Conservation (phyloP, 2,329 filamentous ascomycete species). For the Onygena corvina region DNA sequence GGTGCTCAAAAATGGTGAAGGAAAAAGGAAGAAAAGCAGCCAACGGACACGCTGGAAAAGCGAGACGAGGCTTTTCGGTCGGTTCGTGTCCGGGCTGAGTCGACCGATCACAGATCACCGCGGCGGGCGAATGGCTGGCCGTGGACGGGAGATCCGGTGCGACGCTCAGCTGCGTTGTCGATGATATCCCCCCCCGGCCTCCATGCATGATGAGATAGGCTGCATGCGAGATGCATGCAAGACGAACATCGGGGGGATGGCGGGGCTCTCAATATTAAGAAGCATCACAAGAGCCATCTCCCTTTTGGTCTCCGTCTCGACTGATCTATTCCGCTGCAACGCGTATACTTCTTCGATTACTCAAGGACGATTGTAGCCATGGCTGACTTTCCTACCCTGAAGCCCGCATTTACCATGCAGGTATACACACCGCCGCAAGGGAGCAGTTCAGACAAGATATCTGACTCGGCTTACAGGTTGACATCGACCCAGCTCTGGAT, state of each 20-base stretch:
- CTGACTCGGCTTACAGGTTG: conserved; percentile 21
- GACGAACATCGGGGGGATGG: too few relatives aligned
- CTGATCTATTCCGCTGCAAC: too few relatives aligned
- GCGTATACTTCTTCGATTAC: background rate
- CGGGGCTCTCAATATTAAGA: too few relatives aligned
- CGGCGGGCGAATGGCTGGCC: background rate
- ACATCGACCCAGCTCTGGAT: conserved; percentile 21
- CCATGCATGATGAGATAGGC: too few relatives aligned
- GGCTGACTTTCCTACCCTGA: conserved; percentile 29
- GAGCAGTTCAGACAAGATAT: background rate
- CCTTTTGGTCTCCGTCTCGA: background rate
- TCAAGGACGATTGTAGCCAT: too few relatives aligned
- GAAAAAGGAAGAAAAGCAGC: background rate
- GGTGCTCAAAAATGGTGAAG: background rate
- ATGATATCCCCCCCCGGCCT: too few relatives aligned
- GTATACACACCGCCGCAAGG: conserved; percentile 17
- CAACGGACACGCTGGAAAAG: background rate
- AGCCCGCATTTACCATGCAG: conserved; percentile 32
- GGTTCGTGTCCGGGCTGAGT: background rate
- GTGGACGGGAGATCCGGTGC: background rate
- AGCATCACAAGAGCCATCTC: too few relatives aligned
- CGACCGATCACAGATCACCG: background rate
- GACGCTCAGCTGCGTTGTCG: background rate
- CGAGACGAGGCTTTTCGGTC: background rate
- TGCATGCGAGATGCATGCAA: too few relatives aligned